Evolutionary conservation across 1,139 yeast species (phyloP).

Genomic region (Blastobotrys malaysiensis): DNA sequence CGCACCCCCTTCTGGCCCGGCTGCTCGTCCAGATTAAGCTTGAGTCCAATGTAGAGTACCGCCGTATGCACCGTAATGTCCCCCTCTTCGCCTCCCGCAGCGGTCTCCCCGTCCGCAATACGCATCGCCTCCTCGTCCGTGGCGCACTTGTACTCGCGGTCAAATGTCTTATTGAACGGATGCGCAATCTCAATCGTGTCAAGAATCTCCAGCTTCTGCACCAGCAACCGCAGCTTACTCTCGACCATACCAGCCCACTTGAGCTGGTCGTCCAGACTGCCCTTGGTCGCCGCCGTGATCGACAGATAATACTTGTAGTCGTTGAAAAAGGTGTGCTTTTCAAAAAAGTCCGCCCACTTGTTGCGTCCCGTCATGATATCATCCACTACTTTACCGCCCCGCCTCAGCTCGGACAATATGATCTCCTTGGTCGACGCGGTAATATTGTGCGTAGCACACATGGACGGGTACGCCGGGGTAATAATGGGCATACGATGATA

Average conservation of each 20-base stretch:
- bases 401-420: slow-evolving; percentile 63
- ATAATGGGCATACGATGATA: slow-evolving; percentile 97
- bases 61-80: slow-evolving; percentile 54
- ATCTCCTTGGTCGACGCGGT: slow-evolving; percentile 80
- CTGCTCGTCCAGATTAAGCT: slow-evolving; percentile 48
- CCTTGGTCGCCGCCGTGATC: slow-evolving; percentile 69
- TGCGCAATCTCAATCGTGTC: slow-evolving; percentile 80
- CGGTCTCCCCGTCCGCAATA: slow-evolving; percentile 44
- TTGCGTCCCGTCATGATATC: slow-evolving; percentile 62
- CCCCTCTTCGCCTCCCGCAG: slow-evolving; percentile 27
- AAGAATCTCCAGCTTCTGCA: slow-evolving; percentile 70
- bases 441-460: slow-evolving; percentile 98
- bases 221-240: slow-evolving; percentile 73
- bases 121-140: slow-evolving; percentile 50
- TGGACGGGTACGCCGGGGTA: slow-evolving; percentile 97
- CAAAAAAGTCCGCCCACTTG: slow-evolving; percentile 70
- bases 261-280: slow-evolving; percentile 69
- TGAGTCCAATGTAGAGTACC: slow-evolving; percentile 74
- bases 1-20: slow-evolving; percentile 21
- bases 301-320: slow-evolving; percentile 82
- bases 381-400: slow-evolving; percentile 68
- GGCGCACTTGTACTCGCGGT: slow-evolving; percentile 47
- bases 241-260: slow-evolving; percentile 94
- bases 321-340: slow-evolving; percentile 74
- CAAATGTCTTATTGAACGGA: slow-evolving; percentile 80